Evolutionary conservation across 2,329 filamentous ascomycete species (phyloP).

Genomic region (Claviceps lovelessii): DNA sequence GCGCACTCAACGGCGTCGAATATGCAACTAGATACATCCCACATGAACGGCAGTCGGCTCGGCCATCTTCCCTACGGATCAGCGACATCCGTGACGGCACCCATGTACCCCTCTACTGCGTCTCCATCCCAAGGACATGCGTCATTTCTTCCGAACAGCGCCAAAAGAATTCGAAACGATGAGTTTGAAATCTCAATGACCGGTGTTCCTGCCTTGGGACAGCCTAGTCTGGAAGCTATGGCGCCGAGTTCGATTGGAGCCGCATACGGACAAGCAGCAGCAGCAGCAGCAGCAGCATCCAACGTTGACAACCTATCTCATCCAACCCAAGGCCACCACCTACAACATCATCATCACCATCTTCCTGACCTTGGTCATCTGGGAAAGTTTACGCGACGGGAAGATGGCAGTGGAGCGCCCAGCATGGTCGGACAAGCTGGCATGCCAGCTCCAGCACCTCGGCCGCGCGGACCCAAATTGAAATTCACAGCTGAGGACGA

Average conservation of each 20-base stretch:
- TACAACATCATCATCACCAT: conserved; percentile 73
- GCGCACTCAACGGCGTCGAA: conserved; percentile 25
- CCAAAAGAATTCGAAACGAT: conserved; percentile 43
- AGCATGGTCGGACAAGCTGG: conserved; percentile 75
- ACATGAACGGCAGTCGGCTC: conserved; percentile 38
- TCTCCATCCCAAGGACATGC: conserved; percentile 23
- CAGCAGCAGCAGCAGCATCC: conserved; percentile 13
- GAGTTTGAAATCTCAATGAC: conserved; percentile 42
- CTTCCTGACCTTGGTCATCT: conserved; percentile 60
- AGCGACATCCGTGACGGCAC: conserved; percentile 33
- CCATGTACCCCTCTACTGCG: conserved; percentile 36
- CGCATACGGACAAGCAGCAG: conserved; percentile 33
- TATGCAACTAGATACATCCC: conserved; percentile 39
- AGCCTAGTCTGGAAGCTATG: conserved; percentile 41
- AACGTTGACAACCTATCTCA: conserved; percentile 2
- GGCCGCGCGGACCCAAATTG: conserved; percentile 74
- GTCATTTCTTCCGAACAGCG: conserved; percentile 18
- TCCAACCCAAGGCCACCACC: conserved; percentile 5
- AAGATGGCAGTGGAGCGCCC: conserved; percentile 50
- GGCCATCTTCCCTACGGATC: conserved; percentile 39
- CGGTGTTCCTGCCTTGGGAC: conserved; percentile 37
- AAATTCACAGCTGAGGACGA: conserved; percentile 93
- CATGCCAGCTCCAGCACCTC: conserved; percentile 70
- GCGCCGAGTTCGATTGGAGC: conserved; percentile 38
- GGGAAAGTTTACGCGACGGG: conserved; percentile 51